Evolutionary conservation across 768 basidiomycete genomes (phyloP), one percentile per base, ranked within the genome.

Genomic region (Collybia sordida): DNA sequence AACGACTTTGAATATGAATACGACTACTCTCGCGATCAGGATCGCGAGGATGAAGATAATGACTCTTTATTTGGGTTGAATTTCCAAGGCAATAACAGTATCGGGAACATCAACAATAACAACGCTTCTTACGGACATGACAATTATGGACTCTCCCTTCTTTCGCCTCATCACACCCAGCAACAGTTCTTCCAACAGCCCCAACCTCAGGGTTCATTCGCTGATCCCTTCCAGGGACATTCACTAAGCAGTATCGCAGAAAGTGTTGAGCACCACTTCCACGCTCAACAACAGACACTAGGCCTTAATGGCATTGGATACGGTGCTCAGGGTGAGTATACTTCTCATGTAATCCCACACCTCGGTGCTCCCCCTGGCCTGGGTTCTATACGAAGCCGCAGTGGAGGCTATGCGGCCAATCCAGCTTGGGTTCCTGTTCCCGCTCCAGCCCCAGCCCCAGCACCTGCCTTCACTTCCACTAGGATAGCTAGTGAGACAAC

Each of bases 1-100:
- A 82, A 84, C 59, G 81, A 82, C 50, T 79, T 79, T 57, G 82
- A 83, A 60, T 70, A 72, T 49, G 74, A 76, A 42, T 64, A 68
- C 39, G 71, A 74, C n/a, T 66, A 65, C 38, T 47, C 45, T 38
- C 36, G 36, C 25, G 36, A 47, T 14, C 21, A 47, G 52, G 58
- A 60, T 22, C 59, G 63, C 24, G 68, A 70, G 49, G 58, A 63
- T 21, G 62, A 71, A 27, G 72, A 66, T 40, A 65, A 73, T 47
- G 71, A 66, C 46, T 70, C 70, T 63, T 68, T 71, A 46, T 52
- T 45, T 40, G 55, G 59, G 60, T 61, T 68, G 27, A 62, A 65
- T 53, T 54, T 68, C 31, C 64, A 60, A 45, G 54, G 61, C 17
- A 64, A 66, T 43, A 65, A 61, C 42, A 61, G 40, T 43, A 51